Evolutionary conservation across 1,139 yeast species (phyloP).

Genomic region (Zhuliangozyma parablackwelliae): DNA sequence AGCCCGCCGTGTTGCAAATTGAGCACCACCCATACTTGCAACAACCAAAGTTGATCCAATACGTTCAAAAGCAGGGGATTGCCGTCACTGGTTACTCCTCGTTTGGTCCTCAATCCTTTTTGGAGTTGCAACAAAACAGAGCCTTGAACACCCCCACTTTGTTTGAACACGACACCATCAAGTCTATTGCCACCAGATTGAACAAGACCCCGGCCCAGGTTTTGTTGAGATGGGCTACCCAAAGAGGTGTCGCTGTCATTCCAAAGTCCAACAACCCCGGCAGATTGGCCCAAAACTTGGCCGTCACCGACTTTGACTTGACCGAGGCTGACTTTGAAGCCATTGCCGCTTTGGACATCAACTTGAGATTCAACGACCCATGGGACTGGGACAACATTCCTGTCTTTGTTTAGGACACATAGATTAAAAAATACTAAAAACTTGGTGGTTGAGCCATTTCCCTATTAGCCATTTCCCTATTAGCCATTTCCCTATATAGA

Average conservation of each 20-base stretch:
- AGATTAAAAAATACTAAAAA: too few relatives aligned
- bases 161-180: constrained; percentile 51
- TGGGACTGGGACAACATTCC: constrained; percentile 68
- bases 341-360: constrained; percentile 56
- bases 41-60: constrained; percentile 64
- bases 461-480: too few relatives aligned
- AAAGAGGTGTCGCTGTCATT: constrained; percentile 65
- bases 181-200: constrained; percentile 51
- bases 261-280: constrained; percentile 69
- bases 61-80: constrained; percentile 56
- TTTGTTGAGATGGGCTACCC: constrained; percentile 77
- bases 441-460: too few relatives aligned
- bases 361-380: constrained; percentile 83
- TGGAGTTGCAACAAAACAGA: constrained; percentile 52
- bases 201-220: constrained; percentile 58
- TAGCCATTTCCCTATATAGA: constrained; percentile 11
- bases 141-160: constrained; percentile 53
- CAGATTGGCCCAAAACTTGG: constrained; percentile 56
- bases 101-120: constrained; percentile 70
- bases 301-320: constrained; percentile 51
- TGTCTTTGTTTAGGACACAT: constrained; percentile 27
- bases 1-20: constrained; percentile 80
- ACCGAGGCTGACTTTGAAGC: constrained; percentile 49
- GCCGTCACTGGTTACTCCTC: constrained; percentile 84
- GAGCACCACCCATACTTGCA: constrained; percentile 92